phyloP scores from a whole-genome alignment of 305 asterid species.

The Solanum chacoense region DNA sequence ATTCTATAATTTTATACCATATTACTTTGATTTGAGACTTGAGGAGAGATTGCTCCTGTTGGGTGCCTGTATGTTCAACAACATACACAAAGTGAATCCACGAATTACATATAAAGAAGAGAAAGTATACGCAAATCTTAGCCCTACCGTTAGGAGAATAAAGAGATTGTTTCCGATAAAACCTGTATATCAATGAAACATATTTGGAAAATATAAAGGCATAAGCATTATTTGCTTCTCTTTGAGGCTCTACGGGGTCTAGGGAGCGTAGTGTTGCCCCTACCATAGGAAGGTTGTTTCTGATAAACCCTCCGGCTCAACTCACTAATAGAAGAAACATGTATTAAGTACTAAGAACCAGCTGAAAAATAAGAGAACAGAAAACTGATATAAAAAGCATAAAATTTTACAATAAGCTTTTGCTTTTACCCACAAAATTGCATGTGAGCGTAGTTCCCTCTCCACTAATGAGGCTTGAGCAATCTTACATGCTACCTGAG shows the following conservation, averaged over 20 bases:
- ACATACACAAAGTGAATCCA: background rate
- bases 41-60: background rate
- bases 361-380: background rate
- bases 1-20: too few relatives aligned
- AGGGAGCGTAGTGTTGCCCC: background rate
- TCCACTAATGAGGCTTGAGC: background rate
- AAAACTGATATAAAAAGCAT: background rate
- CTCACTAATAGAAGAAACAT: background rate
- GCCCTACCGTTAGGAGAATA: background rate
- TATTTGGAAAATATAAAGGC: background rate
- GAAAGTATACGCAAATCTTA: background rate
- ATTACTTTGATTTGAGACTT: background rate
- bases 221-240: background rate
- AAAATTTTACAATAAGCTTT: background rate
- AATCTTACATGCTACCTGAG: background rate
- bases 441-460: background rate
- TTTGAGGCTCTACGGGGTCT: background rate
- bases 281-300: background rate
- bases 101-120: background rate
- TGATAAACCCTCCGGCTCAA: background rate
- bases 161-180: background rate
- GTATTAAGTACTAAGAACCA: background rate
- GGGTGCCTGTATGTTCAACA: background rate
- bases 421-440: background rate
- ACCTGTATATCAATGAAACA: background rate